phyloP scores from a whole-genome alignment of 768 basidiomycete genomes.

The Lactarius tabidus region DNA sequence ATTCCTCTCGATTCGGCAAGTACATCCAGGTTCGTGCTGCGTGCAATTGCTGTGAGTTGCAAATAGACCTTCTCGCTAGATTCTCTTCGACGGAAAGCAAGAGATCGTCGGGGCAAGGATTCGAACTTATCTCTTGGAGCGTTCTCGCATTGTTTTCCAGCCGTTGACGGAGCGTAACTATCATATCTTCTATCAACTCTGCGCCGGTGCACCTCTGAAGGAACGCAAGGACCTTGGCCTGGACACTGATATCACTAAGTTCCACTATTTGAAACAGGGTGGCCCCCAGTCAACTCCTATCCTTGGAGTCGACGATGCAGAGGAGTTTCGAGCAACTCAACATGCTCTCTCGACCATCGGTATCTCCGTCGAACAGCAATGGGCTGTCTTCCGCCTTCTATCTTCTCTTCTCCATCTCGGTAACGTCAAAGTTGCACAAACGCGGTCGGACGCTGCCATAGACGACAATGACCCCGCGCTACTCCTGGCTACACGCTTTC shows the following conservation, averaged over 20 bases:
- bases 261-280: constrained; percentile 91
- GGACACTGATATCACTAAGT: constrained; percentile 79
- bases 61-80: constrained; percentile 47
- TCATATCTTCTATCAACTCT: constrained; percentile 99
- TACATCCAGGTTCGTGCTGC: constrained; percentile 86
- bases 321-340: constrained; percentile 92
- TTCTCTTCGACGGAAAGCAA: constrained; percentile 92
- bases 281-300: constrained; percentile 86
- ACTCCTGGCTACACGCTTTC: constrained; percentile 76
- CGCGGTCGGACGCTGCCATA: constrained; percentile 77
- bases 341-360: constrained; percentile 95
- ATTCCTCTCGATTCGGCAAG: constrained; percentile 98
- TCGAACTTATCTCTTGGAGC: constrained; percentile 95
- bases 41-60: neutral
- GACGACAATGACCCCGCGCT: constrained; percentile 81
- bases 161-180: constrained; percentile 97
- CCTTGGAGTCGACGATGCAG: constrained; percentile 88
- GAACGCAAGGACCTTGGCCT: constrained; percentile 94
- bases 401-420: constrained; percentile 96
- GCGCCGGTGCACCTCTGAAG: constrained; percentile 91
- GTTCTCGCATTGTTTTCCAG: constrained; percentile 96
- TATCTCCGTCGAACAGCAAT: constrained; percentile 95
- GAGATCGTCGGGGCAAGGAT: constrained; percentile 99
- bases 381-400: constrained; percentile 94
- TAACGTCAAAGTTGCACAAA: constrained; percentile 85